Conservation (phyloP, 2,329 filamentous ascomycete genomes). For the Paramyrothecium sp. region DNA sequence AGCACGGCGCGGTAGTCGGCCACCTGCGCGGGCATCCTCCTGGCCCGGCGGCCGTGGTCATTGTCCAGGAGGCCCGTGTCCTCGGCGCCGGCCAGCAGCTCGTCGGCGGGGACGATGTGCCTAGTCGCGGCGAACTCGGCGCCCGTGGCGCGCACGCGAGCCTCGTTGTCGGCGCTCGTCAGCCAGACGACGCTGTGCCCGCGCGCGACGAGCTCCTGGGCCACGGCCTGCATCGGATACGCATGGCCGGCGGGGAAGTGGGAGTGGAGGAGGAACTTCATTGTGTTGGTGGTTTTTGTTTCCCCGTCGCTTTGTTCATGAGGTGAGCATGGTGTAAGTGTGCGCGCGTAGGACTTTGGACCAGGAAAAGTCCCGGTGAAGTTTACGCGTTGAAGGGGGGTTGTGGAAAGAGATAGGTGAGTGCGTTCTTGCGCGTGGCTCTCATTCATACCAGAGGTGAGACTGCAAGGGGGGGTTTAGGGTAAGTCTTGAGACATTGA, state of each 20-base stretch:
- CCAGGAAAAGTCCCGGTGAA: not conserved
- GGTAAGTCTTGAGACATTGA: too few species aligned
- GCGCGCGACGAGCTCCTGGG: slow-evolving; percentile 16
- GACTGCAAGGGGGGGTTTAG: too few species aligned
- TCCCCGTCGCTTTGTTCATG: not conserved
- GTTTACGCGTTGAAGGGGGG: not conserved
- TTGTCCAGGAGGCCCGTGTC: slow-evolving; percentile 29
- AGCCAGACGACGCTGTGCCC: slow-evolving; percentile 34
- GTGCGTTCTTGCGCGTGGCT: too few species aligned
- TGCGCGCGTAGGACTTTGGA: too few species aligned
- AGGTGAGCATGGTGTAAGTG: too few species aligned
- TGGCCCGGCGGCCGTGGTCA: slow-evolving; percentile 19
- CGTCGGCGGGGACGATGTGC: slow-evolving; percentile 27
- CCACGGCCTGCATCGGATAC: slow-evolving; percentile 9
- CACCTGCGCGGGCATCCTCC: slow-evolving; percentile 31
- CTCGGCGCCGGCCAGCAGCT: slow-evolving; percentile 20
- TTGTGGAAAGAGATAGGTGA: not conserved
- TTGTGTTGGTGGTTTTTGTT: not conserved
- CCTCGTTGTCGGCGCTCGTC: slow-evolving; percentile 29
- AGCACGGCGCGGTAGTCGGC: slow-evolving; percentile 31
- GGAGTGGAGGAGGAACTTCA: slow-evolving; percentile 3
- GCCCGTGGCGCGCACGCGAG: slow-evolving; percentile 29
- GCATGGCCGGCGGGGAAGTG: slow-evolving; percentile 1
- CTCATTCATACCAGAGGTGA: too few species aligned
- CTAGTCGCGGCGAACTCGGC: slow-evolving; percentile 30